These are phyloP conservation scores for Penicillium macrosclerotiorum DNA, from an alignment of 495 filamentous ascomycete species.

Conservation along the genomic window DNA sequence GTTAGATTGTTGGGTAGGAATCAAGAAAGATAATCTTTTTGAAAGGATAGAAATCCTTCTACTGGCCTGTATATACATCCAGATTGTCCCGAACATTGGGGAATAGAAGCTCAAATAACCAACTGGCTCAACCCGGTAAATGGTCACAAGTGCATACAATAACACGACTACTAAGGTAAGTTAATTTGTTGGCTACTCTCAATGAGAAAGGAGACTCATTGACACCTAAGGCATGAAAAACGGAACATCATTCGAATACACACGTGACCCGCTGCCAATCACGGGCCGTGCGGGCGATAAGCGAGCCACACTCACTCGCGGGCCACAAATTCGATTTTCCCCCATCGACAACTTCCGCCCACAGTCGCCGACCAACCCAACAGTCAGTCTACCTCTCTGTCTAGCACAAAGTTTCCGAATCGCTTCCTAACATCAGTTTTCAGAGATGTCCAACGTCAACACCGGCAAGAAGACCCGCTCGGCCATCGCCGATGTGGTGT, in stretches of 20 bases:
- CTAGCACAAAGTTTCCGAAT: background rate
- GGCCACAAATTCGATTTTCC: constrained; percentile 35
- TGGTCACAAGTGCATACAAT: no score
- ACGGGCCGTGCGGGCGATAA: constrained; percentile 23
- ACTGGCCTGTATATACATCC: no score
- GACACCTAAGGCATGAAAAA: constrained; percentile 8
- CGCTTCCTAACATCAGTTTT: constrained; percentile 18
- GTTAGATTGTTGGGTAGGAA: no score
- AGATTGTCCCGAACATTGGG: no score
- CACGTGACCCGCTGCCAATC: constrained; percentile 12
- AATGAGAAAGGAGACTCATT: background rate
- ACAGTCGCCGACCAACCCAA: constrained; percentile 42
- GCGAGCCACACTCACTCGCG: constrained; percentile 48
- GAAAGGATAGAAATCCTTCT: no score
- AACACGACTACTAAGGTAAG: no score
- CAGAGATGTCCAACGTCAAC: constrained; percentile 70
- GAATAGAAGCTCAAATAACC: no score
- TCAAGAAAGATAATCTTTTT: no score
- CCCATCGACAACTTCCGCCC: constrained; percentile 44
- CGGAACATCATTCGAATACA: no score
- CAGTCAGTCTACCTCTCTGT: constrained; percentile 32
- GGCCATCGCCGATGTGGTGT: constrained; percentile 96
- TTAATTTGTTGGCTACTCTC: no score
- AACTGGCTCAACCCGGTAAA: no score
- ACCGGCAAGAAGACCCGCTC: constrained; percentile 77